Base-by-base conservation (phyloP, 148 eudicot species). In the Rhododendron simsii region DNA sequence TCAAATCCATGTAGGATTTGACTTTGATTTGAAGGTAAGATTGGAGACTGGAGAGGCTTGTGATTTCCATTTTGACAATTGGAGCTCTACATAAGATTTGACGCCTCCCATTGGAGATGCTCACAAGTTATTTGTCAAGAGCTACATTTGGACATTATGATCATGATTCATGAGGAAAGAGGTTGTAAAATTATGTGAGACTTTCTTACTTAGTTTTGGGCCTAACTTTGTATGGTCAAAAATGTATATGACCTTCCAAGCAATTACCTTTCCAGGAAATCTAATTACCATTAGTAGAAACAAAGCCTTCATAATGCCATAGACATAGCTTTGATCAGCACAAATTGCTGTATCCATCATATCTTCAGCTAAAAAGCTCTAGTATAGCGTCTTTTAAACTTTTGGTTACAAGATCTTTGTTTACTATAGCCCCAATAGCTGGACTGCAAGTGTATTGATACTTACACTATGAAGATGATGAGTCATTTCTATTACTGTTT, bases 91-190 rank as follows among this genome's bases (percentile, higher is more conserved):
- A 5, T 59, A 59, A 57, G n/a, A 59, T 20, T 59, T 59, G n/a
- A 59, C 7, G 21, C 65, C n/a, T 59, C 65, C 65, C 65, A 59
- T 21, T 59, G 8, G 65, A 59, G 65, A 57, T 53, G 61, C 21
- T 57, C 88, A 88, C 82, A 83, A 85, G 85, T 83, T 87, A 90
- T 87, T 51, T 59, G 83, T 80, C 83, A 83, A 51, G 84, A 80
- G 85, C 85, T 57, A 10, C 63, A 78, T 53, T 51, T 85, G 57
- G 35, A 35, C 69, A 35, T 45, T 57, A 6, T 11, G 14, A 57
- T 55, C 45, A 41, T 50, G 83, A 50, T 14, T 51, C 39, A 35
- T 33, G 83, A 53, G n/a, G 69, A 30, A 11, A 10, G 45, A 55
- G 26, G 48, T 14, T 81, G 47, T 33, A 12, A 26, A 20, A 16